Conservation (phyloP, 2,329 filamentous ascomycete species). For the Diaporthe citrichinensis region DNA sequence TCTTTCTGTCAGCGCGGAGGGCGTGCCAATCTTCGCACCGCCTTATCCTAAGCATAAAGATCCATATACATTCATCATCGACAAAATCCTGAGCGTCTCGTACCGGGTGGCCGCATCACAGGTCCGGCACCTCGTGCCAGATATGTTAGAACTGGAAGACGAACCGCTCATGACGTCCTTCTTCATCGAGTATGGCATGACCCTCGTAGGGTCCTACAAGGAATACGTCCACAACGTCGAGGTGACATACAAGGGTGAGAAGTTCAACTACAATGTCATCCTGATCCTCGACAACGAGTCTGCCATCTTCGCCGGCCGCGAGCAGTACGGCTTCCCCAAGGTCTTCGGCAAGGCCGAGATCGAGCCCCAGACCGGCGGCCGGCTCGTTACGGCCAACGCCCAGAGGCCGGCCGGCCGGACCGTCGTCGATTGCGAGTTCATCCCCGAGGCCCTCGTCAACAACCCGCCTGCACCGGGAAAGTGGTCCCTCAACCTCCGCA, state of each 20-base stretch:
- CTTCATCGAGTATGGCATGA: constrained; percentile 2
- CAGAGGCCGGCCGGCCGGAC: background rate
- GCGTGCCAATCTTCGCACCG: background rate
- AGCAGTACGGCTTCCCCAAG: constrained; percentile 10
- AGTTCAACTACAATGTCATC: background rate
- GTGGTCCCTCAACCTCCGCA: background rate
- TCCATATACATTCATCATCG: background rate
- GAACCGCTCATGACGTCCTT: background rate
- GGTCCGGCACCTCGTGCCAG: background rate
- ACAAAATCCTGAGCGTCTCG: background rate
- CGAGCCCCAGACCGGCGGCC: background rate
- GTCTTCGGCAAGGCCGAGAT: constrained; percentile 2
- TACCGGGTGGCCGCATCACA: background rate
- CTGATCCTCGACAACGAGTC: constrained; percentile 1
- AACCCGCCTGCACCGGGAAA: background rate
- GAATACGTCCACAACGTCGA: background rate
- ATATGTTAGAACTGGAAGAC: background rate
- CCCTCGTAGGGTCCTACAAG: background rate
- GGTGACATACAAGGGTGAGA: background rate
- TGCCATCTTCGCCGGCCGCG: constrained; percentile 1
- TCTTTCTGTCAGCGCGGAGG: background rate
- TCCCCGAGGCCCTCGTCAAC: background rate
- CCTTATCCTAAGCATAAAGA: background rate
- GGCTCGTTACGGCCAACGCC: background rate
- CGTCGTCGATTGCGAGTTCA: background rate